phyloP scores from a whole-genome alignment of 1,284 basidiomycete species.

The Naganishia cerealis region DNA sequence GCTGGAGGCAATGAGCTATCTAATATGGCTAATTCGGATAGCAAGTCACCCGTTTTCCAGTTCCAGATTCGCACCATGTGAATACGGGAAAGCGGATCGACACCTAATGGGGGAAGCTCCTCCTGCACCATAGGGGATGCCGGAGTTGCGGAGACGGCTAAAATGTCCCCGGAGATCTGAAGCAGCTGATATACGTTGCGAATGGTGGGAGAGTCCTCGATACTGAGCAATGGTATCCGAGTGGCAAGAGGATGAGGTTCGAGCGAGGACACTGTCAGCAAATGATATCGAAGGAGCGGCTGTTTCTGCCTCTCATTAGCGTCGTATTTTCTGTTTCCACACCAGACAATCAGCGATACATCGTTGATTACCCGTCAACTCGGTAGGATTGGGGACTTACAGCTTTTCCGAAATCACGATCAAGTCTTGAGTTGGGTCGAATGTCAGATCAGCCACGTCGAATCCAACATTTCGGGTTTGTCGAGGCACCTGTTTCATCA shows the following conservation, averaged over 20 bases:
- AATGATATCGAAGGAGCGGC: constrained; percentile 46
- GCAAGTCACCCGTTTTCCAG: constrained; percentile 51
- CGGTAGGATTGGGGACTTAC: constrained; percentile 36
- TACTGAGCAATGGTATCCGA: constrained; percentile 42
- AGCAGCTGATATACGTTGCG: constrained; percentile 42
- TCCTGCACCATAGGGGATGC: constrained; percentile 37
- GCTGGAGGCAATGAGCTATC: constrained; percentile 33
- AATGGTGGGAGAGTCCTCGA: constrained; percentile 4
- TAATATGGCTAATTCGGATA: constrained; percentile 35
- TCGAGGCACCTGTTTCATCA: constrained; percentile 38
- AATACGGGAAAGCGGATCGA: background rate
- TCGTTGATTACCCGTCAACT: background rate
- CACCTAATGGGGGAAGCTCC: constrained; percentile 33
- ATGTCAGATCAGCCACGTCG: constrained; percentile 51
- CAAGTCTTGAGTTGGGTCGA: constrained; percentile 53
- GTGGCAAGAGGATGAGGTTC: constrained; percentile 49
- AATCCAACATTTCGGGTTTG: constrained; percentile 40
- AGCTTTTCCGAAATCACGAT: constrained; percentile 49
- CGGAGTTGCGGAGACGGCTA: constrained; percentile 45
- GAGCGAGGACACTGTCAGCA: constrained; percentile 48
- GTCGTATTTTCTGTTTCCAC: constrained; percentile 20
- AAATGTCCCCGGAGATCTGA: constrained; percentile 51
- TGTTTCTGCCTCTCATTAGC: constrained; percentile 35
- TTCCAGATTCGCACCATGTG: constrained; percentile 48
- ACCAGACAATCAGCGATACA: background rate